Percentiles rank a stretch among this genome's conserved stretches.
Evolutionary conservation across 345 rosid species (phyloP).

Genomic region (Carallia brachiata): DNA sequence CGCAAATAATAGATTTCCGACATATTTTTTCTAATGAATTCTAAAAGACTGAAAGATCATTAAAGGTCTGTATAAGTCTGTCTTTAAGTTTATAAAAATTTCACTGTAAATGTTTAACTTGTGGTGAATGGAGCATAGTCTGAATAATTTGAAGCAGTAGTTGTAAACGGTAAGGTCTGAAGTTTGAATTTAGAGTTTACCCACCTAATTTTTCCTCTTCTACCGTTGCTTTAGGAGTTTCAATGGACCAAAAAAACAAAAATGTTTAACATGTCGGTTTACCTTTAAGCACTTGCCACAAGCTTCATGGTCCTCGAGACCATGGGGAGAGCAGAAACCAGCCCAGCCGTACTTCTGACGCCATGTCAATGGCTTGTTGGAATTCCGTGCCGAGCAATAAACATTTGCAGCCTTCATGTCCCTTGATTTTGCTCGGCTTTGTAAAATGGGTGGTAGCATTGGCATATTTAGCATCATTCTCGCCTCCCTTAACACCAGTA

Average conservation of each 20-base stretch:
- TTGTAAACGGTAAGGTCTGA: too few relatives aligned
- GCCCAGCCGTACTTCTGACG: constrained; percentile 63
- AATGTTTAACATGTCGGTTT: background rate
- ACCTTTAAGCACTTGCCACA: constrained; percentile 57
- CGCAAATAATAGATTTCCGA: too few relatives aligned
- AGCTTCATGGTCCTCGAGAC: constrained; percentile 51
- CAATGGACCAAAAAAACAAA: too few relatives aligned
- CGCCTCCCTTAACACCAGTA: background rate
- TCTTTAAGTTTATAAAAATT: too few relatives aligned
- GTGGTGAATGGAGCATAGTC: too few relatives aligned
- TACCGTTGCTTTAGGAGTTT: too few relatives aligned
- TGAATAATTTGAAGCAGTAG: too few relatives aligned
- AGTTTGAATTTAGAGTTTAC: too few relatives aligned
- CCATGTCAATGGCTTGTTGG: constrained; percentile 45
- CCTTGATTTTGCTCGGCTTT: constrained; percentile 48
- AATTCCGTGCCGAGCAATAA: constrained; percentile 5
- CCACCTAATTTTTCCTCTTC: too few relatives aligned
- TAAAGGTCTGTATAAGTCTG: too few relatives aligned
- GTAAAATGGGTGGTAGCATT: constrained; percentile 57
- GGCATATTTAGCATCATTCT: constrained; percentile 37
- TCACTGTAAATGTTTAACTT: background rate
- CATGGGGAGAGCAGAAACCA: constrained; percentile 53
- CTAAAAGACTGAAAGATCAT: too few relatives aligned
- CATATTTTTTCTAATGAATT: too few relatives aligned
- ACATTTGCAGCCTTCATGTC: constrained; percentile 46